Base-by-base conservation (phyloP, 1,284 basidiomycete species). In the Ceratobasidium sp. region DNA sequence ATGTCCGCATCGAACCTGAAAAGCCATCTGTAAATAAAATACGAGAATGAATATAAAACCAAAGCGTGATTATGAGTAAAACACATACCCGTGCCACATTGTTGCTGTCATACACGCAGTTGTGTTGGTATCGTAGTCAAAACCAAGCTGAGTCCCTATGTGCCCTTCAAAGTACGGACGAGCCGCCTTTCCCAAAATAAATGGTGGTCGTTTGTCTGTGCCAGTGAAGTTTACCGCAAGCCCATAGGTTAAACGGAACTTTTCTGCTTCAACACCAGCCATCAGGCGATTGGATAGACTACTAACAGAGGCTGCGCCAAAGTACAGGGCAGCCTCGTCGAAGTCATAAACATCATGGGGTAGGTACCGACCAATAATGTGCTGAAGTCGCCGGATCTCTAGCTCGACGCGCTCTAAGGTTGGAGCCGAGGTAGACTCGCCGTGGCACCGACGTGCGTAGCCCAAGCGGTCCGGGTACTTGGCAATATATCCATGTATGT, bases 301-400 rank as follows among this genome's bases (percentile, higher is more conserved):
- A 42, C 78, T 77, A 55, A 82, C 79, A 20, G 82, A 82, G 23
- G 80, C 78, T 79, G 81, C 77, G 13, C 80, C 78, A 80, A 82
- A 85, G 79, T 85, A 85, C 2, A 86, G 77, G 1, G 84, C 84
- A 10, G 85, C 85, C 79, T 86, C 84, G 81, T 86, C 85, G 82
- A 85, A 83, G 71, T 86, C 86, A 58, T 84, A 85, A 49, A 85
- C 85, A 64, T 86, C 82, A 23, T 80, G 68, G 55, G 81, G 72
- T 10, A 79, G 12, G 85, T 78, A 78, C 7, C 10, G 18, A 15
- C 42, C 55, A 18, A 70, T 46, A 28, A 71, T 28, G 26, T 40
- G 51, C 68, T 60, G 49, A 13, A 77, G 63, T 26, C 76, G 46
- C 28, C 6, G 15, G 9, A 26, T 46, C 51, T 77, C 76, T 12